Base-by-base conservation (phyloP, 225 moss, liverwort and hornwort genomes). In the Climacium dendroides region DNA sequence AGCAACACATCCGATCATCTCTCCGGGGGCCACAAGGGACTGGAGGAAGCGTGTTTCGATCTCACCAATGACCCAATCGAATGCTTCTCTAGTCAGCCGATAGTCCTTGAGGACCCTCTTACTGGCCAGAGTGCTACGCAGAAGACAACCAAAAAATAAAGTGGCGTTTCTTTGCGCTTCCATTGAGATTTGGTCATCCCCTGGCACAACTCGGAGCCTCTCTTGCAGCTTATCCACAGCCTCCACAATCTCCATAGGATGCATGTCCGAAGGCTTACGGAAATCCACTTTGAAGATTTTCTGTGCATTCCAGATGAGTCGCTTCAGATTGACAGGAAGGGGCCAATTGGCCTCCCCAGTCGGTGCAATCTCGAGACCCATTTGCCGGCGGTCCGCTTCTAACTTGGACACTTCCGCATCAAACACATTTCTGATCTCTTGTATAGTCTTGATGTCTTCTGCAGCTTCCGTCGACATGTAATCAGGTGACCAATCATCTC, bases 201-300 rank as follows among this genome's bases (percentile, higher is more conserved):
- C 99, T 35, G 97, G 94, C n/a, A 99, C 99, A 81, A 99, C 97
- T 90, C 96, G 95, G 75, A 99, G 91, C 63, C 95, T 89, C 92
- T 99, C 99, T 90, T 97, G 97, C 79, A 99, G 91, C 91, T 97
- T 99, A 88, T 99, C 99, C 79, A 99, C 96, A 60, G 97, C 95
- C 76, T 99, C 99, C 64, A 99, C 97, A 88, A 99, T 99, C 94
- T 99, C 99, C 99, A 99, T 99, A 14, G 99, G 99, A 92, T 99
- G 99, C 97, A 99, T 96, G 77, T 99, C 99, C 73, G 97, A 99
- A 62, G 96, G 94, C 87, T 93, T 99, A 48, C 95, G 96, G 30
- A 95, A 94, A 87, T 99, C 96, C 39, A 99, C 97, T 90, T 99
- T 99, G 72, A 99, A 99, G 43, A 97, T 96, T 82, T 99, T 99